phyloP scores from a whole-genome alignment of 2,329 filamentous ascomycete genomes.

The Grosmannia huntii region DNA sequence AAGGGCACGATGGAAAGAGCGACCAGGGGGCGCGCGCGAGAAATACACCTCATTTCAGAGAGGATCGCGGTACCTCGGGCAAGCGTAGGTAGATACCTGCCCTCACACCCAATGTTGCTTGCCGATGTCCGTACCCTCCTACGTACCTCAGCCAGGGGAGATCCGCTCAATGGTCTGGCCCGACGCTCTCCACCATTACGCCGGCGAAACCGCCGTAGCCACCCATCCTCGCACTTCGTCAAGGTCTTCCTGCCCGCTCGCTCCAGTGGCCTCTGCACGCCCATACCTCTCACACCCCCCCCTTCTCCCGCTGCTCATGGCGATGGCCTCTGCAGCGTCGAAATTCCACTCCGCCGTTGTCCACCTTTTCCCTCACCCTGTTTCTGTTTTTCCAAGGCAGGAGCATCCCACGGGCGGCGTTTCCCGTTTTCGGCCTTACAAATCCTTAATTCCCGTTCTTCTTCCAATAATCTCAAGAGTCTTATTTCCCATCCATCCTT shows the following conservation, averaged over 20 bases:
- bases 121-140: background rate
- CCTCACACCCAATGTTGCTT: background rate
- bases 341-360: background rate
- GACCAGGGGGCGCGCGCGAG: background rate
- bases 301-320: background rate
- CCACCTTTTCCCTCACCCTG: background rate
- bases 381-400: background rate
- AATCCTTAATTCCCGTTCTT: background rate
- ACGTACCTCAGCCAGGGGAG: background rate
- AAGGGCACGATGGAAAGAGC: background rate
- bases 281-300: background rate
- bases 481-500: background rate
- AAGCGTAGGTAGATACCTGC: background rate
- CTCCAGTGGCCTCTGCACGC: background rate
- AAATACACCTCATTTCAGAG: constrained; percentile 2
- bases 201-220: constrained; percentile 42
- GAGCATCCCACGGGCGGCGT: background rate
- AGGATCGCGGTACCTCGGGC: background rate
- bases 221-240: constrained; percentile 12
- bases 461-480: background rate
- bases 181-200: constrained; percentile 39
- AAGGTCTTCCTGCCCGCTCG: background rate
- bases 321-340: background rate
- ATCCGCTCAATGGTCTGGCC: constrained; percentile 10
- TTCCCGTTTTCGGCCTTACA: background rate